phyloP scores from a whole-genome alignment of 257 asterid genomes.

The Solanum sejunctum region DNA sequence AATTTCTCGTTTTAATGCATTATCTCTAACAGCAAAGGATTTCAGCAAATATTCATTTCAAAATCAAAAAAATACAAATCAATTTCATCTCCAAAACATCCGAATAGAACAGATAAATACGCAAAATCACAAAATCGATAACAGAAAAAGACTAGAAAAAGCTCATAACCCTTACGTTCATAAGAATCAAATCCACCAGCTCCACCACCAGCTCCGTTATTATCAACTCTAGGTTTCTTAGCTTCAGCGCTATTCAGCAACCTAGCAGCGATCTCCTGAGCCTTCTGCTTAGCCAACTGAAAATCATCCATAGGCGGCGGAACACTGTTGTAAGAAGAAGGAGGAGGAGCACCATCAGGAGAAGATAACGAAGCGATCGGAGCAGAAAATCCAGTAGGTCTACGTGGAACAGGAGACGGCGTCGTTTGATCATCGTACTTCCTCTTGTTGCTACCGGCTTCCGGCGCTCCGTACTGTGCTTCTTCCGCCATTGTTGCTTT shows the following conservation, averaged over 20 bases:
- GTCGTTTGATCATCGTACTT: constrained; percentile 57
- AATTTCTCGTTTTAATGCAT: not conserved
- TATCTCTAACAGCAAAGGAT: not conserved
- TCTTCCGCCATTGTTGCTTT: constrained; percentile 14
- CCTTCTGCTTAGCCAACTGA: constrained; percentile 84
- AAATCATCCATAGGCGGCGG: constrained; percentile 77
- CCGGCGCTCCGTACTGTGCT: constrained; percentile 5
- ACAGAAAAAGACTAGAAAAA: not conserved
- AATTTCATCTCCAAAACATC: not conserved
- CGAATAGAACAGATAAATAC: not conserved
- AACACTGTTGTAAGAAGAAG: constrained; percentile 48
- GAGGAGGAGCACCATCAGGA: constrained; percentile 36
- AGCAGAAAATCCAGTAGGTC: constrained; percentile 70
- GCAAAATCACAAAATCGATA: not conserved
- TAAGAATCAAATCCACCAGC: not conserved
- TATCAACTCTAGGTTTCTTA: constrained; percentile 56
- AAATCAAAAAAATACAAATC: not conserved
- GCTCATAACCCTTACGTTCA: not conserved
- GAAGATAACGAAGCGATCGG: constrained; percentile 36
- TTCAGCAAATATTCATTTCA: not conserved
- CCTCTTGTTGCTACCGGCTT: constrained; percentile 10
- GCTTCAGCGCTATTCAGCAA: constrained; percentile 57
- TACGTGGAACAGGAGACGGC: constrained; percentile 45
- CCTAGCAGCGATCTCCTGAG: constrained; percentile 88
- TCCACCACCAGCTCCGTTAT: constrained; percentile 54